These are phyloP conservation scores for Syzygium grande DNA, from an alignment of 345 rosid species.

Conservation along the genomic window DNA sequence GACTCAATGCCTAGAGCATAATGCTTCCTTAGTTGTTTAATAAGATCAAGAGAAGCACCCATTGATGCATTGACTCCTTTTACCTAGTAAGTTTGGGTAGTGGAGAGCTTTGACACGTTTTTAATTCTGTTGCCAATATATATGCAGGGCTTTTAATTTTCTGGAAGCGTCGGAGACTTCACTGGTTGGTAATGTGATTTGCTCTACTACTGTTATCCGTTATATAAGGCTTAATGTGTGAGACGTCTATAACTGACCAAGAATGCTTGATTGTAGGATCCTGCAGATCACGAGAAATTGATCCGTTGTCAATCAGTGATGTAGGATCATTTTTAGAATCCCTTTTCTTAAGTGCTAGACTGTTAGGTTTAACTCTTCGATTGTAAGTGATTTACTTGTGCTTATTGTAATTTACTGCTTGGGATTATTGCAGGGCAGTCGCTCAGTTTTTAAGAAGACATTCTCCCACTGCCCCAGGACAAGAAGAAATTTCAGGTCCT, in stretches of 20 bases:
- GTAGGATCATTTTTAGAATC: background rate
- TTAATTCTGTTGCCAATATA: background rate
- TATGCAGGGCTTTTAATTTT: conserved; percentile 57
- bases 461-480: conserved; percentile 26
- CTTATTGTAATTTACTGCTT: background rate
- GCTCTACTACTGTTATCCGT: background rate
- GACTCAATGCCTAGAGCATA: too few species aligned
- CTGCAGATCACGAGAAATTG: conserved; percentile 37
- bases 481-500: conserved; percentile 30
- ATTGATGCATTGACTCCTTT: background rate
- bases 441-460: conserved; percentile 46
- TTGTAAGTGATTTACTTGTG: background rate
- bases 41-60: too few species aligned
- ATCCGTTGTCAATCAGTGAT: conserved; percentile 28
- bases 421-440: conserved; percentile 51
- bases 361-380: background rate
- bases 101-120: background rate
- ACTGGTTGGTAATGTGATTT: conserved; percentile 31
- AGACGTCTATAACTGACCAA: background rate
- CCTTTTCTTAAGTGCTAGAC: background rate
- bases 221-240: background rate
- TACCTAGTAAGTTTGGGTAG: background rate
- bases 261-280: conserved; percentile 22
- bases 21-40: too few species aligned
- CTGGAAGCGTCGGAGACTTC: conserved; percentile 45